Evolutionary conservation across 768 basidiomycete species (phyloP), one percentile per base, ranked within the genome.

Genomic region (Cytidiella melzeri): DNA sequence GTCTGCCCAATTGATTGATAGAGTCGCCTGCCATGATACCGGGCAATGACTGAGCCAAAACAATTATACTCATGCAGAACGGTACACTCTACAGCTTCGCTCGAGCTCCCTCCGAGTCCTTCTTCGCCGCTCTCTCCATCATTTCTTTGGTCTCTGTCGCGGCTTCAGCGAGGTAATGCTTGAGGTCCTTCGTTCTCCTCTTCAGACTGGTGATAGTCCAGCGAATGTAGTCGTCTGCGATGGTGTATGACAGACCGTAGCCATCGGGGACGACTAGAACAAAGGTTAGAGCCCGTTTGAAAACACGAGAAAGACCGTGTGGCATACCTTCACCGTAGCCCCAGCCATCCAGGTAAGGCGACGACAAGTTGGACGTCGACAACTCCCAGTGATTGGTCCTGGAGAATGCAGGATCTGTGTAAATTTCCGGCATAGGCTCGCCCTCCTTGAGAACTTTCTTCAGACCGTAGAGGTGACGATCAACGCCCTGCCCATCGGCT

Each of bases 401-500:
- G 5, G 71, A 59, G 60, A 75, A 95, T 6, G 85, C 81, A 46
- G 69, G 67, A 60, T 97, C 92, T 42, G 61, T 74, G 71, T 90
- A 94, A 2, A 96, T 71, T 53, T 67, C 79, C 1, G 90, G 94
- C 28, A 83, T 53, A 27, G 69, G 59, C 66, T 97, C 94, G 24
- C 82, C 88, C 9, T 80, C 77, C 45, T 74, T 70, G 41, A 97
- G 57, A 58, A 89, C 70, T 72, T 83, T 87, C 72, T 89, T 94
- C 57, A 99, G 69, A 6, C 94, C 96, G 66, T 94, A 97, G 52
- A 98, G 70, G 67, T 99, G 96, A 27, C 95, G 76, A 67, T 98
- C 95, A 19, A 99, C 92, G 40, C 94, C 96, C 65, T 89, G 84
- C 1, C 87, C 96, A 53, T 95, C 90, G 1, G 92, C 89, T 0